Conservation (phyloP, 305 asterid genomes). For the Caryopteris hybrid region DNA sequence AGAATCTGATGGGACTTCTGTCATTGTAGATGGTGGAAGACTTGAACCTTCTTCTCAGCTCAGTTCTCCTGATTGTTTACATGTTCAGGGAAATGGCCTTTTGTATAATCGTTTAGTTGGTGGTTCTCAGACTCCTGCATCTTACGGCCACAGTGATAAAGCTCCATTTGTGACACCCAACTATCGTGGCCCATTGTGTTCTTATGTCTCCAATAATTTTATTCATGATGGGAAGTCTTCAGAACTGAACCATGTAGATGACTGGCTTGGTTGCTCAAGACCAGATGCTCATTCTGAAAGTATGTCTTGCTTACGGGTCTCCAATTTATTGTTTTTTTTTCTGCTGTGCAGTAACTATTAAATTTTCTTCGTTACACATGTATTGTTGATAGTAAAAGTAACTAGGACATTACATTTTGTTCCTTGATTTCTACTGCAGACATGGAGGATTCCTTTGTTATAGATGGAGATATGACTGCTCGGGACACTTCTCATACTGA, state of each 20-base stretch:
- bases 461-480: constrained; percentile 31
- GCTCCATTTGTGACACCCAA: constrained; percentile 17
- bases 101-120: constrained; percentile 17
- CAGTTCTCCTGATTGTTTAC: constrained; percentile 35
- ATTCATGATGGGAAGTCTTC: constrained; percentile 24
- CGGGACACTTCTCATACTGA: constrained; percentile 32
- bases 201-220: constrained; percentile 23
- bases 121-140: constrained; percentile 28
- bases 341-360: constrained; percentile 5
- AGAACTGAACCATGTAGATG: constrained; percentile 29
- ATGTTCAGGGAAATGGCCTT: constrained; percentile 29
- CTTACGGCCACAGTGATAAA: constrained; percentile 30
- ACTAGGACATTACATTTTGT: constrained; percentile 15
- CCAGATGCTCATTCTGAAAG: constrained; percentile 20
- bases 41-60: constrained; percentile 26
- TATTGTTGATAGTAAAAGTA: constrained; percentile 18
- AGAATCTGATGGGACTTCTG: constrained; percentile 40
- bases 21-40: constrained; percentile 25
- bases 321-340: constrained; percentile 5
- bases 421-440: constrained; percentile 33
- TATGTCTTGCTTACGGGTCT: constrained; percentile 24
- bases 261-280: constrained; percentile 19
- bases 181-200: constrained; percentile 26
- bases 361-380: not conserved
- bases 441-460: constrained; percentile 28